phyloP scores from a whole-genome alignment of 305 asterid species.

The Solanum hybrid region DNA sequence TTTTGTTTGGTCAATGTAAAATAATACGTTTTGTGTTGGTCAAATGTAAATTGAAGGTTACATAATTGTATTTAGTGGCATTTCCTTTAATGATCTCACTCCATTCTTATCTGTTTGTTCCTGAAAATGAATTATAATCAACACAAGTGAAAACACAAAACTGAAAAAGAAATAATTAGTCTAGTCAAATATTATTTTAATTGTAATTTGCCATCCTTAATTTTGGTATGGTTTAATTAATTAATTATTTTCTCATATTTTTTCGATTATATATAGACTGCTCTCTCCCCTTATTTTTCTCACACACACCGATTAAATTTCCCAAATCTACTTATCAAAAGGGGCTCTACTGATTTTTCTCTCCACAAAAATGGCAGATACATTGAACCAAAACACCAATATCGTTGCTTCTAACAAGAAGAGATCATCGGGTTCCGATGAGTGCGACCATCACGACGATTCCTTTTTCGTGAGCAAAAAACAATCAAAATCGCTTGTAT shows the following conservation, averaged over 20 bases:
- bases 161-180: background rate
- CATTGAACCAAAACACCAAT: conserved; percentile 9
- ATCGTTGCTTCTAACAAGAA: conserved; percentile 26
- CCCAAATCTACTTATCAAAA: background rate
- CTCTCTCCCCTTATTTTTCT: background rate
- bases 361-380: conserved; percentile 37
- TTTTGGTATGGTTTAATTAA: background rate
- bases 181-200: background rate
- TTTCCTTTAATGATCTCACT: background rate
- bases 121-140: background rate
- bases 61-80: background rate
- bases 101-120: background rate
- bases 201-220: background rate
- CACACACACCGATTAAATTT: background rate
- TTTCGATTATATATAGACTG: background rate
- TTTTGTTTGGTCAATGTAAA: background rate
- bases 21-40: background rate
- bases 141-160: background rate
- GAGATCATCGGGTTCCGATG: conserved; percentile 35
- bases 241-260: background rate
- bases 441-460: conserved; percentile 13
- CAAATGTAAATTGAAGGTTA: background rate
- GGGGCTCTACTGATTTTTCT: background rate
- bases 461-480: conserved; percentile 32
- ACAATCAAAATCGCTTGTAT: conserved; percentile 11